Evolutionary conservation across 306 rosid genomes (phyloP), one percentile per base, ranked within the genome.

Genomic region (Spatholobus suberectus): DNA sequence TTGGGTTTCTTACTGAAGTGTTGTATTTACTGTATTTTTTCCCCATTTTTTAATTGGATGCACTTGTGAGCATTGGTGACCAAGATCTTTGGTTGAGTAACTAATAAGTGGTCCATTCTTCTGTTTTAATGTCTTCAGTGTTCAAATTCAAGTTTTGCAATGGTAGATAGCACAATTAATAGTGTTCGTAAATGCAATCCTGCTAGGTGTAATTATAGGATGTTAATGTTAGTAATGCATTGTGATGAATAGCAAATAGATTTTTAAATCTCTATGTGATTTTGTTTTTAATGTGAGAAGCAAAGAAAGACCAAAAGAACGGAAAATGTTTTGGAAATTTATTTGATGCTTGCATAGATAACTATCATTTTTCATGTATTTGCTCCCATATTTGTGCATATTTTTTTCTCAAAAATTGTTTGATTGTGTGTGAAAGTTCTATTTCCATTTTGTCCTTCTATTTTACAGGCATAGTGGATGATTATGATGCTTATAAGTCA

Each of bases 51-150:
- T 26, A 18, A n/a, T 54, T 41, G 8, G 27, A 17, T 74, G 70
- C 27, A 71, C 58, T 83, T 69, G 49, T 29, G 49, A 51, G 46
- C 65, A 10, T 55, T 41, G 15, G 51, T 67, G 67, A 62, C 68
- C 32, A 63, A 23, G 61, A 67, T 68, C 72, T 13, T 47, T 83
- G 37, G 46, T 82, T 69, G 72, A 49, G 15, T 71, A 46, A 75
- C 18, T 44, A 76, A 26, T 68, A 47, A 5, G 46, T 20, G 62
- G 43, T 78, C 62, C 57, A 62, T 27, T 75, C 20, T 57, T 72
- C n/a, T 75, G 81, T 55, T 82, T 82, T 10, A 20, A 55, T 20
- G 71, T 52, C 72, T 75, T 57, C 4, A 66, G 26, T 10, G 26
- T 75, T 82, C 41, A 27, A 41, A 9, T 73, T 65, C 54, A 27